Percentiles rank a stretch among this genome's conserved stretches.
Conservation (phyloP, 257 asterid species). For the Salvia hispanica region DNA sequence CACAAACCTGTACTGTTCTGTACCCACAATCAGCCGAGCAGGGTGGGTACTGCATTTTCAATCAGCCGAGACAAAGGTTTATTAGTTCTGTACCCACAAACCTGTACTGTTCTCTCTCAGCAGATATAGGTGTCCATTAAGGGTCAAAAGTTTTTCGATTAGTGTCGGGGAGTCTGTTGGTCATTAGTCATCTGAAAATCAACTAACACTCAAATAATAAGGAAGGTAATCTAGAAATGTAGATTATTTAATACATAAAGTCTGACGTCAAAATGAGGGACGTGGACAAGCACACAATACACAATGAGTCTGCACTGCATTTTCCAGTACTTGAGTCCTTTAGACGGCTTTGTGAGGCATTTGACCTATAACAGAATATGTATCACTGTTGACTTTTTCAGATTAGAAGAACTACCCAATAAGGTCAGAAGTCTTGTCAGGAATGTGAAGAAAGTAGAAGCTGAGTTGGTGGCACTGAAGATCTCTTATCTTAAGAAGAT, state of each 20-base stretch:
- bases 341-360: constrained; percentile 16
- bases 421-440: constrained; percentile 67
- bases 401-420: constrained; percentile 88
- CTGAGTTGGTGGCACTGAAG: constrained; percentile 84
- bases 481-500: constrained; percentile 87
- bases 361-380: constrained; percentile 13
- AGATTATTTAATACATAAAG: neutral
- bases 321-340: neutral
- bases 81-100: neutral
- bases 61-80: neutral
- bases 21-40: no score
- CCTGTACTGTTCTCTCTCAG: neutral
- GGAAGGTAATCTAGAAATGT: constrained; percentile 12
- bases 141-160: neutral
- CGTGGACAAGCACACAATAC: constrained; percentile 1
- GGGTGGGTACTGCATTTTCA: neutral
- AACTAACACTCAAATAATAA: neutral
- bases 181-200: constrained; percentile 6
- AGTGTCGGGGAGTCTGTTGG: neutral
- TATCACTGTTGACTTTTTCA: constrained; percentile 36
- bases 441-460: constrained; percentile 81
- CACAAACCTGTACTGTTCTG: no score
- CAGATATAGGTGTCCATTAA: neutral
- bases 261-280: neutral
- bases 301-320: constrained; percentile 2